Percentiles rank a stretch among this genome's conserved stretches.
These are phyloP conservation scores for Hypoxylon cercidicola DNA, from an alignment of 495 filamentous ascomycete species.

Conservation along the genomic window DNA sequence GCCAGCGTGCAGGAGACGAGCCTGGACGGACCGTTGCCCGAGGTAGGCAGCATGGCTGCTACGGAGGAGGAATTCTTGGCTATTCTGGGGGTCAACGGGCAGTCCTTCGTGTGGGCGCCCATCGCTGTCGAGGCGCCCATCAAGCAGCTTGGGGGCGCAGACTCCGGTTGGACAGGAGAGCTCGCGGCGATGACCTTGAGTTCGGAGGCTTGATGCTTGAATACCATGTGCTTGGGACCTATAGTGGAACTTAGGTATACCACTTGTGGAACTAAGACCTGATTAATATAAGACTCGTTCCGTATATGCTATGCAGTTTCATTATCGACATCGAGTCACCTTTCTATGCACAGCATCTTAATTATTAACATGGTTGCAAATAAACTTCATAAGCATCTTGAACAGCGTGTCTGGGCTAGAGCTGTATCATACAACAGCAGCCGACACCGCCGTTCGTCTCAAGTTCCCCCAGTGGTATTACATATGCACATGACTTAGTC, in stretches of 20 bases:
- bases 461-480: slow-evolving; percentile 26
- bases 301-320: too few relatives aligned
- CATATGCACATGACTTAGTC: slow-evolving; percentile 13
- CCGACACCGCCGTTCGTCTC: slow-evolving; percentile 7
- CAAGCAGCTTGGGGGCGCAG: slow-evolving; percentile 50
- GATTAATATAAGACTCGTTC: too few relatives aligned
- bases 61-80: slow-evolving; percentile 54
- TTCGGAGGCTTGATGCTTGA: slow-evolving; percentile 40
- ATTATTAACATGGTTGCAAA: background rate
- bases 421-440: slow-evolving; percentile 20
- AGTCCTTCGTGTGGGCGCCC: slow-evolving; percentile 53
- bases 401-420: slow-evolving; percentile 1
- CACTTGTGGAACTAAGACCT: too few relatives aligned
- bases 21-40: slow-evolving; percentile 20
- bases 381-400: slow-evolving; percentile 27
- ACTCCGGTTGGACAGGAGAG: slow-evolving; percentile 38
- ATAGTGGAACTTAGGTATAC: too few relatives aligned
- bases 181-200: slow-evolving; percentile 43
- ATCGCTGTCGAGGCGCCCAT: slow-evolving; percentile 64
- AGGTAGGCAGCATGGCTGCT: background rate
- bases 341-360: background rate
- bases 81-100: slow-evolving; percentile 56
- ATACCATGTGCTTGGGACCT: background rate
- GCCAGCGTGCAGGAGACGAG: slow-evolving; percentile 43
- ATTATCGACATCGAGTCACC: background rate